phyloP scores from a whole-genome alignment of 2,329 filamentous ascomycete genomes.

The Cryphonectria nitschkei region DNA sequence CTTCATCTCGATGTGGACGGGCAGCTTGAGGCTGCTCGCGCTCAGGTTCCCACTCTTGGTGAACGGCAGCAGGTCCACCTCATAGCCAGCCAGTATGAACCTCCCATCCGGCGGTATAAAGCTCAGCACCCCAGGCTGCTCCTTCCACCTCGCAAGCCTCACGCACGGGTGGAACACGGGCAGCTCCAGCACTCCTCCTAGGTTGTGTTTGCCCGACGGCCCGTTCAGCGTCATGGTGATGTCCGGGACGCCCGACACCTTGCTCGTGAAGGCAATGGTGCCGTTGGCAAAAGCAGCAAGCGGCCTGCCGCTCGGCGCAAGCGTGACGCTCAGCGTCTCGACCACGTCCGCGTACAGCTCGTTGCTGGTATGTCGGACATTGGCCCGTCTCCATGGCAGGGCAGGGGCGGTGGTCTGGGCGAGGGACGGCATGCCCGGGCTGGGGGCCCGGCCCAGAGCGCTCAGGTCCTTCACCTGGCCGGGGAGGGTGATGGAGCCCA shows the following conservation, averaged over 20 bases:
- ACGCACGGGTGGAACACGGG: conserved; percentile 98
- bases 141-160: conserved; percentile 84
- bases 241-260: conserved; percentile 93
- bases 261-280: conserved; percentile 91
- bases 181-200: conserved; percentile 76
- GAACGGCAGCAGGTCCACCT: conserved; percentile 84
- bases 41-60: conserved; percentile 60
- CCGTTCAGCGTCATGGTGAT: conserved; percentile 80
- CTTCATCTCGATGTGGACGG: conserved; percentile 79
- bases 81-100: conserved; percentile 92
- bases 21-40: conserved; percentile 73
- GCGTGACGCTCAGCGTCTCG: conserved; percentile 83
- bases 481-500: conserved; percentile 85
- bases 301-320: conserved; percentile 87
- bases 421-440: conserved; percentile 21
- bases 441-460: conserved; percentile 23
- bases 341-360: conserved; percentile 96
- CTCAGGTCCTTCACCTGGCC: conserved; percentile 43
- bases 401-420: conserved; percentile 49
- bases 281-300: conserved; percentile 87
- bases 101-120: conserved; percentile 94
- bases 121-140: conserved; percentile 86
- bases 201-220: conserved; percentile 77
- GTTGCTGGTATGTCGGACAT: conserved; percentile 94
- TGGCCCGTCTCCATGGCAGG: conserved; percentile 86